Evolutionary conservation across 768 basidiomycete species (phyloP), one percentile per base, ranked within the genome.

Genomic region (Panellus pusillus): DNA sequence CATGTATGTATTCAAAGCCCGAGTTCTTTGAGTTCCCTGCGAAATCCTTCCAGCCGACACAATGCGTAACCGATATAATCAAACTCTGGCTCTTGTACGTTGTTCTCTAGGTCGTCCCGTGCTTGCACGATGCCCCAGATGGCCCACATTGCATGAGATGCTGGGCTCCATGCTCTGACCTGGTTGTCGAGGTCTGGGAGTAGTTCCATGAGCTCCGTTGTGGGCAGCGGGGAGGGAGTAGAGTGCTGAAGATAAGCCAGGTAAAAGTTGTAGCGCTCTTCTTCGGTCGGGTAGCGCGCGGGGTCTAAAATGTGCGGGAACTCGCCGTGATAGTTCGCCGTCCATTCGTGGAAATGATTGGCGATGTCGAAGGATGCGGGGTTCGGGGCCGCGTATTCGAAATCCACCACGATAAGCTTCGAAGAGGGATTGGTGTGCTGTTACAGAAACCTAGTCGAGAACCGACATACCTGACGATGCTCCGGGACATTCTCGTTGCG

Each of bases 271-370:
- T 78, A 75, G 18, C 93, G 86, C 67, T 98, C 79, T 27, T 77
- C 74, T 19, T 60, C 59, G 4, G 84, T 83, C 11, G 97, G 97
- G 70, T 96, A 97, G 24, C 73, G 76, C 13, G 79, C 71, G 45
- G 72, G 68, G 58, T 84, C 72, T 40, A 91, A 82, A 47, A 87
- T 52, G 65, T 91, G 87, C 9, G 91, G 89, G 0, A 75, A 79
- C 5, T 79, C 65, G 35, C 76, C 77, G 66, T 91, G 87, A 69
- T 98, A 98, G 70, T 97, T 80, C 14, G 92, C 87, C 17, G 91
- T 91, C 96, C 97, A 98, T 72, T 98, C 97, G 66, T 91, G 88
- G 72, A 95, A 97, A 70, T 96, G 93, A 69, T 96, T 96, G 52
- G 90, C 96, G 61, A 99, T 94, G 67, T 99, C 97, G 70, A 86